Evolutionary conservation across 495 filamentous ascomycete genomes (phyloP).

Genomic region (Podospora comata): DNA sequence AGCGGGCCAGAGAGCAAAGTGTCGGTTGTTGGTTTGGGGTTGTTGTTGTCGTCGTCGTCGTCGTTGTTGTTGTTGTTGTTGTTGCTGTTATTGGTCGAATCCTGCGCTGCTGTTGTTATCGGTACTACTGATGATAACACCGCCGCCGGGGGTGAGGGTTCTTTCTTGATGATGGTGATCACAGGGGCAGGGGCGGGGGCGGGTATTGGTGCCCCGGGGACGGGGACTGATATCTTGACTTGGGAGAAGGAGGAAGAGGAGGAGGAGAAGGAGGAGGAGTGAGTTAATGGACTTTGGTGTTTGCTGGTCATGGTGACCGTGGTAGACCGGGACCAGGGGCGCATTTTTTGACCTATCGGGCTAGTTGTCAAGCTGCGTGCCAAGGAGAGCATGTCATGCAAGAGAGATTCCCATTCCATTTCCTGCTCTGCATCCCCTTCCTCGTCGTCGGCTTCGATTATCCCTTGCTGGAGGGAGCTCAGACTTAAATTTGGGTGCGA

Average conservation of each 20-base stretch:
- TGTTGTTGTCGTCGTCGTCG: not conserved
- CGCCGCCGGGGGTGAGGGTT: no score
- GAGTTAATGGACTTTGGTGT: not conserved
- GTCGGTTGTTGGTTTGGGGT: not conserved
- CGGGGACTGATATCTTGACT: not conserved
- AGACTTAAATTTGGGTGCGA: not conserved
- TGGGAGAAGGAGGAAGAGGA: not conserved
- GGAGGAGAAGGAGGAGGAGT: not conserved
- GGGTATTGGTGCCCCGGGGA: not conserved
- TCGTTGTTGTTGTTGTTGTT: not conserved
- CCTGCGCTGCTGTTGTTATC: no score
- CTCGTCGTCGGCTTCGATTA: not conserved
- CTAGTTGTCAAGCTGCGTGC: not conserved
- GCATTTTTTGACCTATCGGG: not conserved
- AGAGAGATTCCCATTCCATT: not conserved
- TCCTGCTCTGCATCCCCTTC: not conserved
- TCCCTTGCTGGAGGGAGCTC: not conserved
- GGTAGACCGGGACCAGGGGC: not conserved
- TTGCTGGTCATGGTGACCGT: not conserved
- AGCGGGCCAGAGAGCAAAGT: not conserved
- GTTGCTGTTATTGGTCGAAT: no score
- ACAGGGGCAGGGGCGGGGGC: no score
- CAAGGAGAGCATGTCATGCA: not conserved
- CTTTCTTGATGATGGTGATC: no score
- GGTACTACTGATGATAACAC: no score